Evolutionary conservation across 2,329 filamentous ascomycete genomes (phyloP), one percentile per base, ranked within the genome.

Genomic region (Talaromyces albobiverticillius): DNA sequence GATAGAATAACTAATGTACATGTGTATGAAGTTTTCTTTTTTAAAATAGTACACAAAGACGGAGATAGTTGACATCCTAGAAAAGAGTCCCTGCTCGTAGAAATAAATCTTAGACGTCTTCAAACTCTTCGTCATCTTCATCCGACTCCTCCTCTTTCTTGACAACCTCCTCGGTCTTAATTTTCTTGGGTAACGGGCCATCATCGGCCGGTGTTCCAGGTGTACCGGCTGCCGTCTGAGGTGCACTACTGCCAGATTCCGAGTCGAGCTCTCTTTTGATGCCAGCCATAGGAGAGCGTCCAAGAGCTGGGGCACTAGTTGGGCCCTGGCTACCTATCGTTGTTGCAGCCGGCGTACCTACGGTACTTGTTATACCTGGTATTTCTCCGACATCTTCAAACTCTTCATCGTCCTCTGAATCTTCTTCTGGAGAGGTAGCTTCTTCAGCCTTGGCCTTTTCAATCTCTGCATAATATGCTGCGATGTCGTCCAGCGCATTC

Each of bases 391-490:
- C 70, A 40, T 77, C 75, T 57, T 77, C 75, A 41, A 77, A 76
- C 40, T 72, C 71, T n/a, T 67, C 67, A 1, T 69, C 62, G 10
- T 65, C 71, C 47, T 74, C 72, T 1, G 68, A 73, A 34, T 68
- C 67, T 5, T 74, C 71, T 2, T 72, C 71, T 10, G 63, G 70
- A 40, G 67, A 74, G 54, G 69, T 74, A 7, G 65, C 71, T 45
- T 76, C 74, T 57, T 71, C 64, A 16, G 70, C 73, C 56, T 74
- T 70, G 56, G 76, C 73, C 2, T 69, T 64, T 25, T 70, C 72
- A 67, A 77, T 74, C 55, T 76, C 73, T 1, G 72, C 73, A 53
- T 76, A 77, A 62, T 76, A 76, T 3, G 73, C 73, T 14, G 73
- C 73, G 48, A 76, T 76, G 57, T 77, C 76, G 52, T 78, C 73